These are phyloP conservation scores for Neurospora hispaniola DNA, from an alignment of 495 filamentous ascomycete genomes.

Conservation along the genomic window DNA sequence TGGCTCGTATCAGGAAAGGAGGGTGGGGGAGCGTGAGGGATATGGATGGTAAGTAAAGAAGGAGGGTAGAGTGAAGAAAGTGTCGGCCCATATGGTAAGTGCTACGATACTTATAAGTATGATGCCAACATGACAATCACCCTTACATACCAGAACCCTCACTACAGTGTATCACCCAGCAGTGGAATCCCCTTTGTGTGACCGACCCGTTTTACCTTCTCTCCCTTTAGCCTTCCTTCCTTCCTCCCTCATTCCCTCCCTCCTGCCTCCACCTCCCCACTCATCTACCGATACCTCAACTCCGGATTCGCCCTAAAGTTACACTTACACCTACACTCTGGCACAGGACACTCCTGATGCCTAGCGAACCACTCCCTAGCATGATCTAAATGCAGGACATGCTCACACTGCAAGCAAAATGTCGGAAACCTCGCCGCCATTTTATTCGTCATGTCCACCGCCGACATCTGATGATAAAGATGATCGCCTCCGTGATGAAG, in stretches of 20 bases:
- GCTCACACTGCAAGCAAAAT: constrained; percentile 82
- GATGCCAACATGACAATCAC: neutral
- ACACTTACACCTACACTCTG: constrained; percentile 82
- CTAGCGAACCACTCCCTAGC: constrained; percentile 77
- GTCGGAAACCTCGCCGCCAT: constrained; percentile 47
- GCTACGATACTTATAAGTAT: neutral
- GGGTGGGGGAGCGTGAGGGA: neutral
- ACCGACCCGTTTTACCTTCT: neutral
- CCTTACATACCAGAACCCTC: neutral
- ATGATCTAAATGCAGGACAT: constrained; percentile 84
- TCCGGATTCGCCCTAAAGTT: constrained; percentile 41
- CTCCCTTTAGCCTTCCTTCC: no score
- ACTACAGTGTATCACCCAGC: no score
- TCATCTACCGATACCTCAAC: constrained; percentile 30
- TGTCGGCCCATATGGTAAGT: neutral
- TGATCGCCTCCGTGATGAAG: constrained; percentile 21
- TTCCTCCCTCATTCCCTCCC: neutral
- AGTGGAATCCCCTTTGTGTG: no score
- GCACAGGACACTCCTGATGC: constrained; percentile 75
- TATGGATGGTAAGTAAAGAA: neutral
- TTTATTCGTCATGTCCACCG: constrained; percentile 38
- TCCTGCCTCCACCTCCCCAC: neutral
- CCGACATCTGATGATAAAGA: constrained; percentile 39
- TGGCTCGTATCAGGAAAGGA: neutral
- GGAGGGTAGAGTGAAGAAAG: neutral